phyloP scores from a whole-genome alignment of 2,329 filamentous ascomycete species.

The Hymenoscyphus infarciens region DNA sequence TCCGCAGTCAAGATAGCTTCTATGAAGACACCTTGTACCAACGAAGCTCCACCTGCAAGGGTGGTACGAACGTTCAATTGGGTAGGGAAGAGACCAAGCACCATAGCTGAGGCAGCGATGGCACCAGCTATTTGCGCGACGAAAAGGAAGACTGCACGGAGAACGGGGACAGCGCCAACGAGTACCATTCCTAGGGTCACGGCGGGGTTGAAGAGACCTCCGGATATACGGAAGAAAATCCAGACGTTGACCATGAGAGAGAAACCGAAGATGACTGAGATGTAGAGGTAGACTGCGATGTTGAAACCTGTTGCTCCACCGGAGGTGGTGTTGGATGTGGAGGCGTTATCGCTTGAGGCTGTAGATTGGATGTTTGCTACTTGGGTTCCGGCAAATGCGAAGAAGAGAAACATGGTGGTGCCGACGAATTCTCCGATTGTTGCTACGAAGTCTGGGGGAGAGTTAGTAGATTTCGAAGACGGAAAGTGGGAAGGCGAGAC shows the following conservation, averaged over 20 bases:
- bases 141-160: conserved; percentile 35
- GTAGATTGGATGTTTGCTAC: conserved; percentile 34
- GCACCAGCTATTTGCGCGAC: conserved; percentile 36
- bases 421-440: conserved; percentile 33
- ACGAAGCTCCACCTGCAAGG: conserved; percentile 39
- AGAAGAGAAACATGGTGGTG: conserved; percentile 38
- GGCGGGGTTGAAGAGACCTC: conserved; percentile 51
- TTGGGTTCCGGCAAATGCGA: conserved; percentile 34
- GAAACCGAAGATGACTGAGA: conserved; percentile 34
- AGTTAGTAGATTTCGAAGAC: conserved; percentile 11
- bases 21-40: conserved; percentile 47
- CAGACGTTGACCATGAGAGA: conserved; percentile 50
- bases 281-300: conserved; percentile 40
- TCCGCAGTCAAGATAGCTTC: conserved; percentile 47
- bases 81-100: conserved; percentile 37
- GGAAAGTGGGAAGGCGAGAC: conserved; percentile 14
- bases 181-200: conserved; percentile 40
- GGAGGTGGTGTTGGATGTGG: conserved; percentile 38
- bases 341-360: conserved; percentile 18
- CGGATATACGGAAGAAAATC: conserved; percentile 51
- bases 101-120: conserved; percentile 41
- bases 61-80: conserved; percentile 41
- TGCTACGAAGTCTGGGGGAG: conserved; percentile 27
- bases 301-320: conserved; percentile 43
- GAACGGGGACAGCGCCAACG: conserved; percentile 34